Conservation (phyloP, 108 stramenopile genomes). For the Skeletonema costatum region DNA sequence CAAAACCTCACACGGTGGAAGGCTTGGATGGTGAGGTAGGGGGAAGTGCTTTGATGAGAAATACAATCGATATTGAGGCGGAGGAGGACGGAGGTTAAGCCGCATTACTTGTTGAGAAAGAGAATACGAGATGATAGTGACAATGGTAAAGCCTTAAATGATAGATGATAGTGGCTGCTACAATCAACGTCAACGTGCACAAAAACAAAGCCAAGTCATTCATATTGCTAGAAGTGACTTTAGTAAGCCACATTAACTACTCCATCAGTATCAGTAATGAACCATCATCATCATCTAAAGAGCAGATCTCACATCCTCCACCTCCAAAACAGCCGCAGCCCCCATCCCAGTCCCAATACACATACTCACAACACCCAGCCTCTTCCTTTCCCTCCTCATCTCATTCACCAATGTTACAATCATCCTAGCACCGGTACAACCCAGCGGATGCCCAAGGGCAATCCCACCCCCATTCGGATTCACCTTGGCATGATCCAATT, state of each 20-base stretch:
- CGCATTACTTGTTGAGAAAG: constrained; percentile 38
- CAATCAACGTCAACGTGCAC: too few species aligned
- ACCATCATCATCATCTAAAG: constrained; percentile 10
- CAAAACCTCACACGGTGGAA: not conserved
- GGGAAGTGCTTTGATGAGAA: constrained; percentile 9
- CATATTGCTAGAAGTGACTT: too few species aligned
- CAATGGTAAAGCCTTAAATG: not conserved
- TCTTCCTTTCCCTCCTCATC: constrained; percentile 68
- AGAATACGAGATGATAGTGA: constrained; percentile 2
- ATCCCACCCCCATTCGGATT: constrained; percentile 98
- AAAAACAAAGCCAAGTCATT: too few species aligned
- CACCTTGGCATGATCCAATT: constrained; percentile 72
- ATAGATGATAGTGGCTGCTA: not conserved
- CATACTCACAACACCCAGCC: constrained; percentile 90
- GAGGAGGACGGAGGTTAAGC: constrained; percentile 23
- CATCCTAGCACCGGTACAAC: constrained; percentile 93
- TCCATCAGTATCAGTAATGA: constrained; percentile 1
- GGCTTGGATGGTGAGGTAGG: constrained; percentile 6
- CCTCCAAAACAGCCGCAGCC: constrained; percentile 94
- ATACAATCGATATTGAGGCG: constrained; percentile 31
- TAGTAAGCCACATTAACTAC: too few species aligned
- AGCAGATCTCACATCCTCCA: constrained; percentile 45
- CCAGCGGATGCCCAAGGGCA: constrained; percentile 96
- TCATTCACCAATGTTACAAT: constrained; percentile 91
- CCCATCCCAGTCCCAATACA: constrained; percentile 99